These are phyloP conservation scores for Gastrolobium villosum DNA, from an alignment of 306 rosid genomes.

Conservation along the genomic window DNA sequence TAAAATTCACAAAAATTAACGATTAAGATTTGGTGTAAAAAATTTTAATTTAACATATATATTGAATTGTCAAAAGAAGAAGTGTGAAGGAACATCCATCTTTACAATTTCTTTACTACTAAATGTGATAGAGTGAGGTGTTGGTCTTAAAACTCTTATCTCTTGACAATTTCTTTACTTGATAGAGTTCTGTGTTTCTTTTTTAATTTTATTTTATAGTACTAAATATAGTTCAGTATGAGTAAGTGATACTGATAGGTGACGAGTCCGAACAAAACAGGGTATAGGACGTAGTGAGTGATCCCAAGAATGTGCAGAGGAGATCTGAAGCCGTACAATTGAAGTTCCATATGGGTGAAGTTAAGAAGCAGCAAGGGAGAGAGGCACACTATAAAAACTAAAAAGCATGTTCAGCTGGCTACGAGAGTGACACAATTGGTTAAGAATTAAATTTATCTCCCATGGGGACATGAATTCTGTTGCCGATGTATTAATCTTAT, in stretches of 20 bases:
- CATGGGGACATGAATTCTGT: too few species aligned
- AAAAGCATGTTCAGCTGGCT: too few species aligned
- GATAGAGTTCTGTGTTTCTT: not conserved
- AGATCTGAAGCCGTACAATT: not conserved
- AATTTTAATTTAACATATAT: too few species aligned
- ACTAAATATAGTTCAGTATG: not conserved
- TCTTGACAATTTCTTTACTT: not conserved
- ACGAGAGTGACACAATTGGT: too few species aligned
- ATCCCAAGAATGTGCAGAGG: not conserved
- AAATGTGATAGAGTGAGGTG: not conserved
- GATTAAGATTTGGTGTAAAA: too few species aligned
- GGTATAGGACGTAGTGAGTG: not conserved
- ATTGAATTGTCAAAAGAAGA: not conserved
- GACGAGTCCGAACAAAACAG: not conserved
- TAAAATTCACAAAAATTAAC: too few species aligned
- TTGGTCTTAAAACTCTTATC: slow-evolving; percentile 15
- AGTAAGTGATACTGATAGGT: not conserved
- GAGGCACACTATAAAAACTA: too few species aligned
- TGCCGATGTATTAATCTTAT: too few species aligned
- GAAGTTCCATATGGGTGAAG: not conserved
- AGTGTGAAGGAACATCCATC: slow-evolving; percentile 4
- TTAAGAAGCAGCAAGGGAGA: not conserved
- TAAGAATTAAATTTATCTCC: too few species aligned
- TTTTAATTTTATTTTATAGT: not conserved
- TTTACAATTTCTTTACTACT: too few species aligned